Evolutionary conservation across 768 basidiomycete genomes (phyloP), one percentile per base, ranked within the genome.

Genomic region (Phlebiopsis flavidoalba): DNA sequence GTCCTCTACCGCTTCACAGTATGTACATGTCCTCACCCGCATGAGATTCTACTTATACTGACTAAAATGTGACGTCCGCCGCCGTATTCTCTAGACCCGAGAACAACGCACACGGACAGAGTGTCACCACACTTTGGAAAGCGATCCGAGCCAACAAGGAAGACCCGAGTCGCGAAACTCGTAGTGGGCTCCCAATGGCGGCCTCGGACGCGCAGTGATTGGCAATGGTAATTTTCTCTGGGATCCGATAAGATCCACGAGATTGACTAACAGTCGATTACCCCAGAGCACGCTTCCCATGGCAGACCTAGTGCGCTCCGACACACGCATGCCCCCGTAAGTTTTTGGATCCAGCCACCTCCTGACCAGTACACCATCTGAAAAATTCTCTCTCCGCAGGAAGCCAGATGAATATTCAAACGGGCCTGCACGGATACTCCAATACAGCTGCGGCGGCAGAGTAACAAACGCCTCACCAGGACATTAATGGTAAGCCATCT

Each of bases 101-200:
- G 35, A 80, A 83, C 55, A 79, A 73, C 67, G 74, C 78, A 61
- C 87, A 75, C 65, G 90, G 89, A 22, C 82, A 84, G 69, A 87
- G 81, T 66, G 80, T 88, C 58, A 92, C 91, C 22, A 91, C 88
- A 21, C 77, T 93, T 59, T 91, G 83, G 84, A 85, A 89, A 60
- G 76, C 87, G n/a, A 87, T 90, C 67, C 88, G 91, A 54, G 80
- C 88, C 60, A 90, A 88, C 76, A 91, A 88, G 71, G 91, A 93
- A 76, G 91, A 94, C 72, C n/a, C 86, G 90, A 49, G 87, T 93
- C 69, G 91, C 91, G 64, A 91, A 86, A 76, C 83, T 93, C n/a
- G 57, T 92, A 94, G 74, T 94, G 91, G 91, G 83, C 88, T 59
- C 77, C 86, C 52, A 91, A 84, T 65, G 91, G 91, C 62, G 86